These are phyloP conservation scores for Tubosaeta sp. DNA, from an alignment of 768 basidiomycete species.

Conservation along the genomic window DNA sequence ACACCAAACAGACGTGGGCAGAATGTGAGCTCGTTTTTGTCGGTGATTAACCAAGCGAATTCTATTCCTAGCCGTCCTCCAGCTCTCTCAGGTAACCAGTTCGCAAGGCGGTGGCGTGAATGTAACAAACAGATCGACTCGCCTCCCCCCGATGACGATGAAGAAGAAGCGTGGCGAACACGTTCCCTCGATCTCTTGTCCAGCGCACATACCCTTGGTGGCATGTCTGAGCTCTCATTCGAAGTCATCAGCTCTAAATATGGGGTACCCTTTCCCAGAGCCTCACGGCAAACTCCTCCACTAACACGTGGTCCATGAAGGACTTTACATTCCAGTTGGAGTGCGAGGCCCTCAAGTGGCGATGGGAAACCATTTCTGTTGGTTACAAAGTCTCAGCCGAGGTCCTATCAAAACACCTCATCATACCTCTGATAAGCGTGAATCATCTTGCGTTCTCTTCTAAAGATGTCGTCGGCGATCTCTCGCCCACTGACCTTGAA, in stretches of 20 bases:
- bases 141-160: conserved; percentile 28
- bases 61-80: conserved; percentile 11
- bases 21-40: conserved; percentile 49
- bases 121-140: conserved; percentile 43
- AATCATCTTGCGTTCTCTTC: conserved; percentile 66
- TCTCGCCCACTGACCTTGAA: conserved; percentile 58
- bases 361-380: conserved; percentile 69
- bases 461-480: conserved; percentile 50
- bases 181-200: conserved; percentile 51
- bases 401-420: conserved; percentile 72
- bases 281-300: conserved; percentile 1
- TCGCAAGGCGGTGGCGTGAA: conserved; percentile 67
- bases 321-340: conserved; percentile 64
- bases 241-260: conserved; percentile 56
- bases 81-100: conserved; percentile 54
- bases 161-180: conserved; percentile 63
- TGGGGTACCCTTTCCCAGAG: conserved; percentile 40
- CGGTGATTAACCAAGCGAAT: conserved; percentile 21
- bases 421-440: conserved; percentile 69
- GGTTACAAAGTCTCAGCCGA: conserved; percentile 66
- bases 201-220: conserved; percentile 59
- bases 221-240: conserved; percentile 52
- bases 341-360: conserved; percentile 64
- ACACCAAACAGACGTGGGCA: conserved; percentile 69
- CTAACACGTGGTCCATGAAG: conserved; percentile 35